Percentiles rank a stretch among this genome's conserved stretches.
phyloP scores from a whole-genome alignment of 345 rosid genomes.

The Excoecaria agallocha region DNA sequence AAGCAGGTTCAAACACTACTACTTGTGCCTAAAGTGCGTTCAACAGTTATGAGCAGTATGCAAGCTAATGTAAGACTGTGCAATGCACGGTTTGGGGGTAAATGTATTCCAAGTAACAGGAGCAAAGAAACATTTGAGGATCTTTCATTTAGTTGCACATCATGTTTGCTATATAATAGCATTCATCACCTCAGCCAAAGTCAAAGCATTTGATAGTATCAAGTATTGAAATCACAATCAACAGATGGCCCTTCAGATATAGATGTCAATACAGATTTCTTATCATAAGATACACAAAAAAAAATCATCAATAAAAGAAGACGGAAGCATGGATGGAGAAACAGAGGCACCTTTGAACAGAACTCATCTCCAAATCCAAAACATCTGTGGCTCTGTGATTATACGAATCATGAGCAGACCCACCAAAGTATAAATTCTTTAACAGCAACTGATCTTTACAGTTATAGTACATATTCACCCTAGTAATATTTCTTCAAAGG shows the following conservation, averaged over 20 bases:
- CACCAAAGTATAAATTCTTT: neutral
- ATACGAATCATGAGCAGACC: neutral
- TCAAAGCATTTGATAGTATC: neutral
- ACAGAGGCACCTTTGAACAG: neutral
- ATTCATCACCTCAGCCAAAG: neutral
- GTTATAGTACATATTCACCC: neutral
- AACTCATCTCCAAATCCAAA: neutral
- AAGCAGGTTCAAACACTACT: no score
- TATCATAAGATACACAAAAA: neutral
- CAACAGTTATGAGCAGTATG: neutral
- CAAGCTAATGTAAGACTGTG: neutral
- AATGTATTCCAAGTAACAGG: no score
- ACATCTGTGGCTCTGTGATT: neutral
- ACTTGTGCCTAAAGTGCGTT: no score
- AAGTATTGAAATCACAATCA: neutral
- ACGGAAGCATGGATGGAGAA: neutral
- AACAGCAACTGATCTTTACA: neutral
- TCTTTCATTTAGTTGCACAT: neutral
- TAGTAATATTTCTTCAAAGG: neutral
- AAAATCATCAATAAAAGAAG: neutral
- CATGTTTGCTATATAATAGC: neutral
- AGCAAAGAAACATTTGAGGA: neutral
- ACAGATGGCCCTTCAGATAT: neutral
- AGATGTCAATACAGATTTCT: neutral
- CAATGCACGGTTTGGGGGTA: neutral